Conservation (phyloP, 495 filamentous ascomycete genomes). For the Penicillium flavigenum region DNA sequence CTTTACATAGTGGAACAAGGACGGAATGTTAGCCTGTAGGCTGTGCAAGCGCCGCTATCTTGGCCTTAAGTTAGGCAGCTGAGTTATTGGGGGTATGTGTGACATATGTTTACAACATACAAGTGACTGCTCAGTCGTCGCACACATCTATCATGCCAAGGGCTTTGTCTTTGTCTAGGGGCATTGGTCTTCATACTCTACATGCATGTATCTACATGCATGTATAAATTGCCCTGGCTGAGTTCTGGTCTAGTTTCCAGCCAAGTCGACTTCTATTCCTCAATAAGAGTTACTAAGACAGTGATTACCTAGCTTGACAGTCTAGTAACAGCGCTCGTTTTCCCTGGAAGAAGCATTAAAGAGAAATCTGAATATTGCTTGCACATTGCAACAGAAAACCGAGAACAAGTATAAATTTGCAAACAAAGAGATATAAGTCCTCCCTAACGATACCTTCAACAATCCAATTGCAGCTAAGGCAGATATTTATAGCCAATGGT, state of each 20-base stretch:
- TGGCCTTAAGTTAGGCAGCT: slow-evolving; percentile 6
- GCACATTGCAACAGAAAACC: neutral
- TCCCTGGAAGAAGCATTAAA: neutral
- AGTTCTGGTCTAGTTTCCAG: neutral
- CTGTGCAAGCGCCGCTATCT: slow-evolving; percentile 4
- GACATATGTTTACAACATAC: neutral
- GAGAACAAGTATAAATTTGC: neutral
- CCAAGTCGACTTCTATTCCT: neutral
- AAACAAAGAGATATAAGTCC: neutral
- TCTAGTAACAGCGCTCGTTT: neutral
- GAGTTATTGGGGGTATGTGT: neutral
- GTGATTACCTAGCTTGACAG: neutral
- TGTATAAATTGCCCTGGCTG: neutral
- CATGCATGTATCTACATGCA: neutral
- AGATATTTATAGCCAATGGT: slow-evolving; percentile 12
- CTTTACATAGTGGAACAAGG: neutral
- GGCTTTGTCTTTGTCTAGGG: neutral
- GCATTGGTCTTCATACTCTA: neutral
- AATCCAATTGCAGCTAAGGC: neutral
- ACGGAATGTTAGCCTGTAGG: neutral
- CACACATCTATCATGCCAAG: neutral
- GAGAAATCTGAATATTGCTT: neutral
- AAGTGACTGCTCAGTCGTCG: neutral
- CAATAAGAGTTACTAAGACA: neutral
- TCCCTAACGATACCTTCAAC: neutral